phyloP scores from a whole-genome alignment of 148 eudicot species.

The Amaranthus palmeri region DNA sequence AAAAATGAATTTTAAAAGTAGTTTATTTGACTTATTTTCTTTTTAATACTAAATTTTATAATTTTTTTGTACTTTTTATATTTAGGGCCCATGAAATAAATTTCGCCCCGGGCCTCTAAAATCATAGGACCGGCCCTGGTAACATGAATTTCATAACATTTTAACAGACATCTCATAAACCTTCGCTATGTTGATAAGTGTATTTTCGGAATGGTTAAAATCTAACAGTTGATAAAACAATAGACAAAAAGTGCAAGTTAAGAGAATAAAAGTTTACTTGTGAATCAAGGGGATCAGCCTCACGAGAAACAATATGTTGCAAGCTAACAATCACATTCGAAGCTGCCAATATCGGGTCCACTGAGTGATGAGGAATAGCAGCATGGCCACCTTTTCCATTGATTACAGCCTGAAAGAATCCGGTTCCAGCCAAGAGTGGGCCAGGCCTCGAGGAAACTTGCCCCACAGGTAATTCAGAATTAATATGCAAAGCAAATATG shows the following conservation, averaged over 20 bases:
- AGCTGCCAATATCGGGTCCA: conserved; percentile 78
- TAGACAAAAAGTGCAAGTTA: not conserved
- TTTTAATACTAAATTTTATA: too few relatives aligned
- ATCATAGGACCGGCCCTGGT: too few relatives aligned
- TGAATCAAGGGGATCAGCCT: conserved; percentile 84
- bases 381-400: conserved; percentile 89
- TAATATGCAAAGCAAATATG: conserved; percentile 66
- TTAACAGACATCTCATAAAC: not conserved
- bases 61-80: too few relatives aligned
- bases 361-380: conserved; percentile 70
- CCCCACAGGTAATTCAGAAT: conserved; percentile 42
- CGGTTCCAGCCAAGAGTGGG: conserved; percentile 61
- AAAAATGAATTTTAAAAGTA: too few relatives aligned
- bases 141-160: not conserved
- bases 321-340: conserved; percentile 63
- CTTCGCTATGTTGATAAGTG: not conserved
- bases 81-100: too few relatives aligned
- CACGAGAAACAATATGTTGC: conserved; percentile 81
- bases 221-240: not conserved
- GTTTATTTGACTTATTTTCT: too few relatives aligned
- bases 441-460: conserved; percentile 54
- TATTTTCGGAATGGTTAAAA: not conserved
- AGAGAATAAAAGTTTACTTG: conserved; percentile 35
- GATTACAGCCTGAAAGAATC: conserved; percentile 63
- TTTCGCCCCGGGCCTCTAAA: too few relatives aligned